These are phyloP conservation scores for Silene coronaria DNA, from an alignment of 179 eudicot genomes.

Conservation along the genomic window DNA sequence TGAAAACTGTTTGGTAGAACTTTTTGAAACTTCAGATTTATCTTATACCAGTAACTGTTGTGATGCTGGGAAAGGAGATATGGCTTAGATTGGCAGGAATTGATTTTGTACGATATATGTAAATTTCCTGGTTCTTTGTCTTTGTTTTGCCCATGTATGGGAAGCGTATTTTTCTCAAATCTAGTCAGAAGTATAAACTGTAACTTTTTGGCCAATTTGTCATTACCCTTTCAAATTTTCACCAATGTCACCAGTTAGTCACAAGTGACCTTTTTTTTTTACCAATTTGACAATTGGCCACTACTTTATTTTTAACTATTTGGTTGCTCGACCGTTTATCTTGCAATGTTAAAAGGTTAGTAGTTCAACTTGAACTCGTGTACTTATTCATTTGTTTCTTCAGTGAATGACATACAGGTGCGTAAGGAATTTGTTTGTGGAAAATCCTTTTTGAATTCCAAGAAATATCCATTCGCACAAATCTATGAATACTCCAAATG, in stretches of 20 bases:
- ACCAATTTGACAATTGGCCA: neutral
- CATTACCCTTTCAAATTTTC: neutral
- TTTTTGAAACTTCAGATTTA: neutral
- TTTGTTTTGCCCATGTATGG: neutral
- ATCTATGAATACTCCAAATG: constrained; percentile 75
- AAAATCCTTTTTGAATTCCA: constrained; percentile 30
- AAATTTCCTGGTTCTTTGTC: neutral
- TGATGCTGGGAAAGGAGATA: neutral
- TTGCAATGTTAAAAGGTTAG: neutral
- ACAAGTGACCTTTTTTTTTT: neutral
- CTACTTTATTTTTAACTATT: neutral
- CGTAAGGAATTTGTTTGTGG: constrained; percentile 56
- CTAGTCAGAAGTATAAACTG: too few relatives aligned
- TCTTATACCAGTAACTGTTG: neutral
- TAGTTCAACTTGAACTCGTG: neutral
- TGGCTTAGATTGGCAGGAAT: neutral
- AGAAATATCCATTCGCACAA: constrained; percentile 56
- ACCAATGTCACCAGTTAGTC: neutral
- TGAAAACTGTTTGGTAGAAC: neutral
- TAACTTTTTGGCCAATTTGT: neutral
- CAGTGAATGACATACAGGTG: constrained; percentile 45
- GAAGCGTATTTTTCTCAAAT: neutral
- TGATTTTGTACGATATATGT: neutral
- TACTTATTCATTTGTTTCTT: constrained; percentile 20
- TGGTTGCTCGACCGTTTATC: neutral